Evolutionary conservation across 1,284 basidiomycete genomes (phyloP).

Genomic region (Malassezia furfur): DNA sequence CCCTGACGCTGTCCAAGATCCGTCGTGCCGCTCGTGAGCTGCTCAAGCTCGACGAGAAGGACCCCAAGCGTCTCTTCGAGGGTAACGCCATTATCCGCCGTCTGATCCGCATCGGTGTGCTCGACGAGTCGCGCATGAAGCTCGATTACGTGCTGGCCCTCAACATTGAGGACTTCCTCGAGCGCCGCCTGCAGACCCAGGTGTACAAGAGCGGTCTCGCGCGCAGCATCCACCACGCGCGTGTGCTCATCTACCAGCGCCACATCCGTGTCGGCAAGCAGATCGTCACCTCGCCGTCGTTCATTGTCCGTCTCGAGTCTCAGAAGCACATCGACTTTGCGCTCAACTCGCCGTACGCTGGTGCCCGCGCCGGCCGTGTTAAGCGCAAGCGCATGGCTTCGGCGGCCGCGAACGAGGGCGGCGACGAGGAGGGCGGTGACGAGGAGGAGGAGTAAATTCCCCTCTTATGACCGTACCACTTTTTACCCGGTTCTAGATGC

Average conservation of each 20-base stretch:
- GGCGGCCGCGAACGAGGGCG: conserved; percentile 82
- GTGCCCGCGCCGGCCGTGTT: conserved; percentile 90
- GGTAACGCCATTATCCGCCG: conserved; percentile 97
- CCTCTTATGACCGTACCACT: neutral
- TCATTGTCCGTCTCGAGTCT: conserved; percentile 68
- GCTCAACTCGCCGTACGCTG: conserved; percentile 92
- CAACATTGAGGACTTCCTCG: conserved; percentile 99
- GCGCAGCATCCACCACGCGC: conserved; percentile 97
- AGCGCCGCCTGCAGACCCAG: conserved; percentile 96
- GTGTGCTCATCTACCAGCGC: conserved; percentile 92
- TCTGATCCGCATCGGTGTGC: conserved; percentile 97
- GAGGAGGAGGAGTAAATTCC: conserved; percentile 27
- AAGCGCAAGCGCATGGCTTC: conserved; percentile 96
- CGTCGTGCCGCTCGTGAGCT: conserved; percentile 99
- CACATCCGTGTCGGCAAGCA: conserved; percentile 98
- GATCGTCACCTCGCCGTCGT: conserved; percentile 97
- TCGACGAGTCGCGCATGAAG: conserved; percentile 91
- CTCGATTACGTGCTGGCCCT: conserved; percentile 90
- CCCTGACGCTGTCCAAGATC: conserved; percentile 91
- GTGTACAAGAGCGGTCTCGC: conserved; percentile 98
- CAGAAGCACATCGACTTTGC: conserved; percentile 91
- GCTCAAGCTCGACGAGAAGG: conserved; percentile 98
- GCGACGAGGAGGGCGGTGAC: conserved; percentile 71
- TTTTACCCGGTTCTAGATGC: neutral
- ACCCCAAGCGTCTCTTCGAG: conserved; percentile 99